Percentiles rank a stretch among this genome's conserved stretches.
Evolutionary conservation across 345 rosid species (phyloP).

Genomic region (Salix dunnii): DNA sequence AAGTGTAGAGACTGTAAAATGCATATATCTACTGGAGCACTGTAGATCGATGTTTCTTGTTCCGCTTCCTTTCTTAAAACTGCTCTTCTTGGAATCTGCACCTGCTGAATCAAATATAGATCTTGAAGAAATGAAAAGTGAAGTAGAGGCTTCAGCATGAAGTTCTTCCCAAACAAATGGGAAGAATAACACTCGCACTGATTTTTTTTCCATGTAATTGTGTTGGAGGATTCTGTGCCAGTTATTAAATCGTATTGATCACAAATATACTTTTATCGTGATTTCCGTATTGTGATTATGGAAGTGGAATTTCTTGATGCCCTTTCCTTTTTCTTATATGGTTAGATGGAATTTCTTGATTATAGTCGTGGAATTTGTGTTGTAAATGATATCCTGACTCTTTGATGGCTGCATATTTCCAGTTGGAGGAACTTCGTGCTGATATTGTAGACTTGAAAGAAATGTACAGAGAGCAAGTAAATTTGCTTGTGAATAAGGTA

Average conservation of each 20-base stretch:
- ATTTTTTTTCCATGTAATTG: not conserved
- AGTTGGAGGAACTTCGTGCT: conserved; percentile 98
- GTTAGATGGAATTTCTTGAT: not conserved
- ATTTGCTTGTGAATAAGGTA: conserved; percentile 97
- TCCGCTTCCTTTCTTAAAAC: not conserved
- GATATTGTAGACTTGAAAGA: conserved; percentile 97
- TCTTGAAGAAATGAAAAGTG: not conserved
- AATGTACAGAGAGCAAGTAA: conserved; percentile 99
- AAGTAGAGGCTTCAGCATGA: not conserved
- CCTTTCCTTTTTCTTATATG: not conserved
- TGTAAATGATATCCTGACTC: conserved; percentile 10
- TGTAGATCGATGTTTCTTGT: not conserved
- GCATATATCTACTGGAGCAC: not conserved
- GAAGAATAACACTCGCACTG: not conserved
- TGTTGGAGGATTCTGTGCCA: not conserved
- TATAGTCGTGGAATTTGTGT: not conserved
- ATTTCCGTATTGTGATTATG: not conserved
- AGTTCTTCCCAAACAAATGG: not conserved
- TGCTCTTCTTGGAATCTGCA: not conserved
- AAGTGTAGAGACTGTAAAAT: not conserved
- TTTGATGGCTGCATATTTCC: conserved; percentile 22
- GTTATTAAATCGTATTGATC: not conserved
- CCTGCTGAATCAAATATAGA: not conserved
- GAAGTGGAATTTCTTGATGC: not conserved
- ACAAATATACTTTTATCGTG: not conserved